phyloP scores from a whole-genome alignment of 2,329 filamentous ascomycete species.

The Orbilia blumenaviensis region DNA sequence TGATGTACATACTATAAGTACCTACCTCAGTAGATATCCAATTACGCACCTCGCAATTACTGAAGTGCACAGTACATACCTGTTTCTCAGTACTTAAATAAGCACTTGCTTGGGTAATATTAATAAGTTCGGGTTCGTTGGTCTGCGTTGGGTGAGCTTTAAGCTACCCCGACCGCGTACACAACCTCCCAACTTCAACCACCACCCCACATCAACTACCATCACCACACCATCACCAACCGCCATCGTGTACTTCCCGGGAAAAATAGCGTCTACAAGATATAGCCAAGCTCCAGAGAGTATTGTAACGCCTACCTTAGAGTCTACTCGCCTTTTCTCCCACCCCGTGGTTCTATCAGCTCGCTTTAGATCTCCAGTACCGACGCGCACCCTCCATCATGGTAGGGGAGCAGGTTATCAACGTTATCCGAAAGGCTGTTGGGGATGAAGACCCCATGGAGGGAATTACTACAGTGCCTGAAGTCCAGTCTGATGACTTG shows the following conservation, averaged over 20 bases:
- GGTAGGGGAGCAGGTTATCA: slow-evolving; percentile 51
- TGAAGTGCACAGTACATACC: too few species aligned
- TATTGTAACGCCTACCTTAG: background rate
- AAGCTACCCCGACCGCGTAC: background rate
- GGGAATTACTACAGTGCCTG: slow-evolving; percentile 13
- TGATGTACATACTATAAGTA: too few species aligned
- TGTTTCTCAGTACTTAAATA: too few species aligned
- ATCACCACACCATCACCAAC: background rate
- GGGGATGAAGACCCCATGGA: slow-evolving; percentile 52
- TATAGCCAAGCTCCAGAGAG: background rate
- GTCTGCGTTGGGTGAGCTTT: background rate
- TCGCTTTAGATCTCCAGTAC: background rate
- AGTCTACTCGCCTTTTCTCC: background rate
- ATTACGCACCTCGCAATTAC: too few species aligned
- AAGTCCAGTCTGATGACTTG: background rate
- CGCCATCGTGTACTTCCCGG: background rate
- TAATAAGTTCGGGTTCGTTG: too few species aligned
- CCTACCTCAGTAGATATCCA: too few species aligned
- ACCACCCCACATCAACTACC: background rate
- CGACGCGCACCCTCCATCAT: slow-evolving; percentile 18
- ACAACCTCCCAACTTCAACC: background rate
- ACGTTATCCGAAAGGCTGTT: slow-evolving; percentile 48
- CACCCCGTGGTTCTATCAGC: background rate
- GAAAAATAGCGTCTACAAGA: background rate
- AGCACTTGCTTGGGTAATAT: too few species aligned